These are phyloP conservation scores for Limonomyces culmigenus DNA, from an alignment of 1,284 basidiomycete species.

Conservation along the genomic window DNA sequence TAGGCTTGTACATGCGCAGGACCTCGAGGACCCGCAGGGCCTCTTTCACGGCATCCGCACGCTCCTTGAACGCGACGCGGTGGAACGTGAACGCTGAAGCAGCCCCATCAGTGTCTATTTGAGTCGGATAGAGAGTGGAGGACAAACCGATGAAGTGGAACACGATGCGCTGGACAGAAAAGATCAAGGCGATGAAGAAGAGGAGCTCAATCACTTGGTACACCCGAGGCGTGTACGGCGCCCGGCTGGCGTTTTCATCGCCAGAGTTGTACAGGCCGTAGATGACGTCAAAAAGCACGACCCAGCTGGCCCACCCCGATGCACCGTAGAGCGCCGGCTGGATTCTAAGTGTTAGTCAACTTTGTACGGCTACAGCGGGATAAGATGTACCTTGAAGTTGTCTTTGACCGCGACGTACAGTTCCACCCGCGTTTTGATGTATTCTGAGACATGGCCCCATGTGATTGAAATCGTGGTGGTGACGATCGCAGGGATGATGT, in stretches of 20 bases:
- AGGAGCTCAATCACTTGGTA: constrained; percentile 46
- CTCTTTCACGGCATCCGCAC: constrained; percentile 37
- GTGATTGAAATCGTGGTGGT: constrained; percentile 33
- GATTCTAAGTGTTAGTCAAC: too few species aligned
- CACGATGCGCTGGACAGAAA: constrained; percentile 44
- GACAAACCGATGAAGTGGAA: constrained; percentile 38
- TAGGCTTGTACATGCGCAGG: constrained; percentile 57
- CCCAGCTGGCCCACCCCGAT: constrained; percentile 51
- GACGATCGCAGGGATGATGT: constrained; percentile 39
- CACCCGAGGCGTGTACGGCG: constrained; percentile 33
- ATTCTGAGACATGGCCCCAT: constrained; percentile 64
- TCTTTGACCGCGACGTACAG: constrained; percentile 52
- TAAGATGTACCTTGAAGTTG: too few species aligned
- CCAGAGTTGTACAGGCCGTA: constrained; percentile 32
- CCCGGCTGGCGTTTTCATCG: constrained; percentile 26
- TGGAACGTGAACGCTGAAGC: constrained; percentile 52
- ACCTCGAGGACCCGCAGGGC: constrained; percentile 49
- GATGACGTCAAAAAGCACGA: constrained; percentile 47
- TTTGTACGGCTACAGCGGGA: too few species aligned
- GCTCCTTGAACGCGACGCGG: constrained; percentile 58
- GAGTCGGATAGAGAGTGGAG: constrained; percentile 1
- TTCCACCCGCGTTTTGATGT: constrained; percentile 45
- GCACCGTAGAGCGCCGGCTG: constrained; percentile 53
- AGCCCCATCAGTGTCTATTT: neutral
- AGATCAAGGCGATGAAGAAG: constrained; percentile 49